Evolutionary conservation across 306 rosid species (phyloP).

Genomic region (Vigna hirtella): DNA sequence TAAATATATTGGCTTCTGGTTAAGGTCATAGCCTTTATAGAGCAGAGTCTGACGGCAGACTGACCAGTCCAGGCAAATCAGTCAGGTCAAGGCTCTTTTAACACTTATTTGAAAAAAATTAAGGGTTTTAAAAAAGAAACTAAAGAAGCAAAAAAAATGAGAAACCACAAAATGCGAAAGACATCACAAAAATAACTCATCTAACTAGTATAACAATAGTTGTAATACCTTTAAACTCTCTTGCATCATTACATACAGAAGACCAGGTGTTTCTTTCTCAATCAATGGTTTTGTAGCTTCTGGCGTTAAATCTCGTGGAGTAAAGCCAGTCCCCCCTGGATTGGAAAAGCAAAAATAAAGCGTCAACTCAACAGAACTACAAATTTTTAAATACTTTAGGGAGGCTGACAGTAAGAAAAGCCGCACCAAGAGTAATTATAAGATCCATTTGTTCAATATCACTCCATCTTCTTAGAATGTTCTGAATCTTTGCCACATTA

Average conservation of each 20-base stretch:
- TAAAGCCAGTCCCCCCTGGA: slow-evolving; percentile 94
- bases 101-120: slow-evolving; percentile 26
- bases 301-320: slow-evolving; percentile 83
- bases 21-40: slow-evolving; percentile 9
- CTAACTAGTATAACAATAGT: slow-evolving; percentile 26
- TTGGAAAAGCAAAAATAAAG: slow-evolving; percentile 39
- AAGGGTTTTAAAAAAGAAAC: neutral
- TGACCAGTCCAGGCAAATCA: slow-evolving; percentile 28
- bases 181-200: slow-evolving; percentile 7
- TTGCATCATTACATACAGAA: slow-evolving; percentile 84
- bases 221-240: slow-evolving; percentile 84
- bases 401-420: slow-evolving; percentile 34
- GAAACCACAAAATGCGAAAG: slow-evolving; percentile 24
- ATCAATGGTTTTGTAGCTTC: slow-evolving; percentile 91
- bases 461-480: slow-evolving; percentile 77
- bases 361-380: slow-evolving; percentile 30
- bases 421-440: slow-evolving; percentile 82
- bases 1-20: slow-evolving; percentile 25
- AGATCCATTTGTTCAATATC: slow-evolving; percentile 83
- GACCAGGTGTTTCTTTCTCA: slow-evolving; percentile 94
- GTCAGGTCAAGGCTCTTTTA: slow-evolving; percentile 20
- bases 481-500: slow-evolving; percentile 73
- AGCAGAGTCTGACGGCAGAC: neutral
- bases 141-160: slow-evolving; percentile 14
- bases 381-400: neutral